Evolutionary conservation across 106 monocot genomes (phyloP), one percentile per base, ranked within the genome.

Genomic region (Chionographis japonica): DNA sequence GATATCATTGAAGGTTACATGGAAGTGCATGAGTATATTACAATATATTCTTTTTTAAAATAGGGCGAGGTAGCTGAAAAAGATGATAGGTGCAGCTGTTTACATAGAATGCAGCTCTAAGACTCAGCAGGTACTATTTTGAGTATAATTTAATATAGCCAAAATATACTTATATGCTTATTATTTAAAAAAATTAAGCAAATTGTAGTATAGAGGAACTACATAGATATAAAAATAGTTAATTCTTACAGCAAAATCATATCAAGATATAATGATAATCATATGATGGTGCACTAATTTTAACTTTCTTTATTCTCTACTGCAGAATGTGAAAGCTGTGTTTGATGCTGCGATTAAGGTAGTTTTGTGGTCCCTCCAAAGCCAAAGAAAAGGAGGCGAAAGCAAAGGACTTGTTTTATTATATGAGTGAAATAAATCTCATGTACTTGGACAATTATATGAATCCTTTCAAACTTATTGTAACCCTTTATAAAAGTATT

Each of bases 51-150:
- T 36, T 51, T 37, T 7, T 51, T 51, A 50, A 6, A 52, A 61
- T 65, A 92, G 92, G 92, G 92, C 9, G 92, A 88, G 71, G 92
- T n/a, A 92, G 46, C 74, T 92, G 10, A 92, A 75, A 60, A 92
- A 75, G 78, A 69, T 75, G 77, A 83, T 92, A 55, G 85, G 80
- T 52, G 88, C 88, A 36, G 74, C 82, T 14, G 66, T 64, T 18
- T 92, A 92, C 61, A 70, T 88, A 19, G 92, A 92, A 53, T 92
- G 92, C 59, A 92, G 92, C 49, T 92, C 92, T 39, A 92, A 88
- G 65, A 92, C 88, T 50, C 88, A 88, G 63, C 92, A 92, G 82
- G 88, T 92, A 67, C 13, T 6, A 12, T 40, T 3, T n/a, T 57
- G 16, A 65, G 14, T 11, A 37, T 27, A 27, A 27, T 27, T 27